These are phyloP conservation scores for Coccinonectria pachysandricola DNA, from an alignment of 2,329 filamentous ascomycete genomes.

Conservation along the genomic window DNA sequence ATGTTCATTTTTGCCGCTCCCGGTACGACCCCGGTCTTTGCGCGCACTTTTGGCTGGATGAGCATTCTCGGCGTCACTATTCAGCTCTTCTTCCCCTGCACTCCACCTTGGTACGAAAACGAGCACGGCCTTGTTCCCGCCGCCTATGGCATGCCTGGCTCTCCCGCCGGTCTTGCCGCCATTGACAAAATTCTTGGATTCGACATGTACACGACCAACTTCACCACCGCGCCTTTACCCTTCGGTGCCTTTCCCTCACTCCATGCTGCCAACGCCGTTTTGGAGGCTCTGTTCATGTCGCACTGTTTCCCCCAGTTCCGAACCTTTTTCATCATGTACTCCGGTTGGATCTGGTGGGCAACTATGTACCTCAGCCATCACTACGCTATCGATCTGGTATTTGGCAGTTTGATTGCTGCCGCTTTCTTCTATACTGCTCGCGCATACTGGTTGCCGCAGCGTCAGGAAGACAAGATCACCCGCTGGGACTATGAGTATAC, in stretches of 20 bases:
- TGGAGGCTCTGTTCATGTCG: constrained; percentile 88
- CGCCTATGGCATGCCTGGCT: constrained; percentile 83
- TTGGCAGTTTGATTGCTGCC: constrained; percentile 68
- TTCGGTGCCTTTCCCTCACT: constrained; percentile 93
- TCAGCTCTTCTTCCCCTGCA: constrained; percentile 85
- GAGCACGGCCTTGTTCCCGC: constrained; percentile 82
- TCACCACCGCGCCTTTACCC: constrained; percentile 80
- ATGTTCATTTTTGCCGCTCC: constrained; percentile 87
- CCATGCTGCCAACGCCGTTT: constrained; percentile 79
- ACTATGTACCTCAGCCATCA: constrained; percentile 98
- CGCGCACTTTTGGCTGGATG: constrained; percentile 84
- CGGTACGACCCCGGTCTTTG: constrained; percentile 74
- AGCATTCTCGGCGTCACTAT: constrained; percentile 80
- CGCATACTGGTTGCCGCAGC: constrained; percentile 68
- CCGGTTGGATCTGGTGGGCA: constrained; percentile 93
- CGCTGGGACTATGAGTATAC: constrained; percentile 95
- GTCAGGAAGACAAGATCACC: constrained; percentile 75
- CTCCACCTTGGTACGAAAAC: constrained; percentile 95
- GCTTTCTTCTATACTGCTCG: constrained; percentile 75
- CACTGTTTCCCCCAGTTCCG: constrained; percentile 80
- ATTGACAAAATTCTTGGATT: constrained; percentile 85
- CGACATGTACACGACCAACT: constrained; percentile 86
- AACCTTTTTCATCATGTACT: constrained; percentile 71
- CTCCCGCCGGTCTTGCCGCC: constrained; percentile 77
- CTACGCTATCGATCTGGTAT: constrained; percentile 89